Evolutionary conservation across 1,139 yeast species (phyloP), one percentile per base, ranked within the genome.

Genomic region (Zygosaccharomyces sapae): DNA sequence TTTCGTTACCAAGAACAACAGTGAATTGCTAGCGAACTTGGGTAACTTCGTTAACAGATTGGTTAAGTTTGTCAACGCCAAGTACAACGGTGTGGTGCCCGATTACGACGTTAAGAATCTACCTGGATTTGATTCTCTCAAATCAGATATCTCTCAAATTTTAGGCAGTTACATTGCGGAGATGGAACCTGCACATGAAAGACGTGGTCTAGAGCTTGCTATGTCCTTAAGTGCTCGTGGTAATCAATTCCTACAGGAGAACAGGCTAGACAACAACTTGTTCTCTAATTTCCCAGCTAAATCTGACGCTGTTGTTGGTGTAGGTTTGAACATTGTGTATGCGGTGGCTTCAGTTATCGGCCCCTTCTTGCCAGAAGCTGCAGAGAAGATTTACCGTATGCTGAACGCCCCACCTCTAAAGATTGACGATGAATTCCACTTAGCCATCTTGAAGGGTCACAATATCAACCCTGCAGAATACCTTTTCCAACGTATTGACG

Each of bases 1-100:
- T 66, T 90, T 92, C 69, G 97, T 89, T 55, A 77, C 95, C 46
- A 86, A 89, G 70, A 92, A 92, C 69, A 92, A 92, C 73, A 80
- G 85, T 55, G 98, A 94, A 71, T 75, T 92, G 63, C 76, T 92
- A 68, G 96, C 97, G 46, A 94, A 94, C 70, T 76, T 94, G 66
- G 99, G 98, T 70, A 92, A 92, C 74, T 88, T 88, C 63, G 97
- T 89, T 51, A 92, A 92, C 74, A 84, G 99, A 70, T 75, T 90
- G 62, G 81, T 89, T 56, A 92, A 92, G 69, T 92, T 89, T 66
- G 88, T 84, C 47, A 81, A 77, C 65, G 94, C 96, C 49, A 92
- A 90, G 67, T 92, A 89, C 68, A 86, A 87, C 59, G 95, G 96
- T 49, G 96, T 88, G 40, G 75, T 92, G 54, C 96, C 97, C 45